Conservation (phyloP, 163 green algal genomes). For the Chlamydomonas reinhardtii region DNA sequence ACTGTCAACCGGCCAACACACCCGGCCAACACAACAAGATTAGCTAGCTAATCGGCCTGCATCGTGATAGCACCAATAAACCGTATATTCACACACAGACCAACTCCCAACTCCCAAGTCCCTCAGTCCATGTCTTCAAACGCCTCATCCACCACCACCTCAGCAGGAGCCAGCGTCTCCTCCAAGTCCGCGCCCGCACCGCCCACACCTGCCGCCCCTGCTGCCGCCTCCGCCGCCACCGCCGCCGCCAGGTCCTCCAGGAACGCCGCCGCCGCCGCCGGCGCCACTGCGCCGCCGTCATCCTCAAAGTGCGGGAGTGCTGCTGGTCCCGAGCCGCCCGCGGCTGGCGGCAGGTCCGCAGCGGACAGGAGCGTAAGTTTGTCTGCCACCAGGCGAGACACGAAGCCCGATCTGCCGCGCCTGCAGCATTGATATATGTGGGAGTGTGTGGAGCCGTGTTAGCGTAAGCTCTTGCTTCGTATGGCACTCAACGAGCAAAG, state of each 20-base stretch:
- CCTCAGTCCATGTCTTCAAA: constrained; percentile 50
- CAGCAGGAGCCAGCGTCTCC: neutral
- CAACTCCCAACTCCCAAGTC: no score
- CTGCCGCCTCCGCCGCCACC: neutral
- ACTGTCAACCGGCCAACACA: no score
- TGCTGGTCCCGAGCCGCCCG: no score
- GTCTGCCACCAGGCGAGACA: neutral
- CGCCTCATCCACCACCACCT: constrained; percentile 11
- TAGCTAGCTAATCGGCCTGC: no score
- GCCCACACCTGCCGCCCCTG: neutral
- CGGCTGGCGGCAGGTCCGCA: neutral
- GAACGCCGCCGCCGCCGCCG: neutral
- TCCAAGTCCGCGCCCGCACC: neutral
- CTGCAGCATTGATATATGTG: neutral
- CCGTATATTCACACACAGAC: no score
- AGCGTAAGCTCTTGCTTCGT: no score
- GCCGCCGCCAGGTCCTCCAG: constrained; percentile 12
- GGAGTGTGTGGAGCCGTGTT: no score
- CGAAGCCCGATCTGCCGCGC: neutral
- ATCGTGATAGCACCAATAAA: no score
- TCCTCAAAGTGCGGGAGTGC: neutral
- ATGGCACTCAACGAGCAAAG: no score
- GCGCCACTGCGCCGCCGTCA: neutral
- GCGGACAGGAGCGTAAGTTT: neutral
- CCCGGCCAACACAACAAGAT: no score